A percentile compares a stretch with the other conserved stretches of the same genome.
Conservation (phyloP, 2,329 filamentous ascomycete species). For the Scortechinia acanthostroma region DNA sequence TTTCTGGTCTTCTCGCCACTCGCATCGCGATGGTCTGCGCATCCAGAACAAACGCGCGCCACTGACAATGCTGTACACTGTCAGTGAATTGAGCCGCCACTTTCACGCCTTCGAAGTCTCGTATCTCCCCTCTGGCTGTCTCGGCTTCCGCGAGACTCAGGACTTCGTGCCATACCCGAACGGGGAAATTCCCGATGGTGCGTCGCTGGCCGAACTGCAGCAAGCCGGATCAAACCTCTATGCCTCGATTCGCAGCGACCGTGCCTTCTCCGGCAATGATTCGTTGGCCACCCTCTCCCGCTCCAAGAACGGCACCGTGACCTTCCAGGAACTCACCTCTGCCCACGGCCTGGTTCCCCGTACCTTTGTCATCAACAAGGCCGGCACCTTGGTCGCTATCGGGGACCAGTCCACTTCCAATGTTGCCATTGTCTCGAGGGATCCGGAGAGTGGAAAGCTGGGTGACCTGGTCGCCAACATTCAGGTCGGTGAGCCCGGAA, state of each 20-base stretch:
- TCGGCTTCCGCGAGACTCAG: constrained; percentile 34
- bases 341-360: constrained; percentile 53
- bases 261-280: constrained; percentile 45
- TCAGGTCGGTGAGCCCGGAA: constrained; percentile 27
- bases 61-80: constrained; percentile 26
- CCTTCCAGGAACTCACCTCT: constrained; percentile 42
- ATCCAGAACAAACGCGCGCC: too few species aligned
- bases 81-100: constrained; percentile 40
- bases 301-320: constrained; percentile 33
- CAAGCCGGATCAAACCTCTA: constrained; percentile 46
- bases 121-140: constrained; percentile 32
- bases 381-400: constrained; percentile 52
- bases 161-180: constrained; percentile 34
- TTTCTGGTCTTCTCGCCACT: background rate
- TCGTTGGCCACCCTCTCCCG: constrained; percentile 42
- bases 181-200: constrained; percentile 28
- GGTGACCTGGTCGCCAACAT: constrained; percentile 33
- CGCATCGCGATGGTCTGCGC: background rate
- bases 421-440: constrained; percentile 47
- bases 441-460: constrained; percentile 44
- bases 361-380: constrained; percentile 52
- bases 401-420: constrained; percentile 52
- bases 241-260: constrained; percentile 54
- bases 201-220: constrained; percentile 46
- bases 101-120: constrained; percentile 38